Conservation (phyloP, 2,329 filamentous ascomycete species). For the Exophiala mesophila region DNA sequence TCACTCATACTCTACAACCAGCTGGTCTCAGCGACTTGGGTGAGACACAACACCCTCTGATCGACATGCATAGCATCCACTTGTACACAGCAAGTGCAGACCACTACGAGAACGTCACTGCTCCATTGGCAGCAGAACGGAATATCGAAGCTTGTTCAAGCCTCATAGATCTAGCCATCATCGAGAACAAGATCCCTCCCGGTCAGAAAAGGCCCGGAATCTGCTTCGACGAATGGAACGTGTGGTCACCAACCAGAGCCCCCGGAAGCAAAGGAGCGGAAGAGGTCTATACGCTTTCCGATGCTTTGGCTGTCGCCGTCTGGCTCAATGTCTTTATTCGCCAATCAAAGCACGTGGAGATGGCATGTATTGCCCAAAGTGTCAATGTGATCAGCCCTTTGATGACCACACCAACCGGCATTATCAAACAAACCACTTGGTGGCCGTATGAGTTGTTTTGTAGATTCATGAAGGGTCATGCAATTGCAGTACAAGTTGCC, state of each 20-base stretch:
- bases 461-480: conserved; percentile 68
- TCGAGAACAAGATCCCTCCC: conserved; percentile 52
- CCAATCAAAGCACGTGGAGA: conserved; percentile 65
- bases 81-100: conserved; percentile 62
- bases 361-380: conserved; percentile 73
- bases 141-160: conserved; percentile 65
- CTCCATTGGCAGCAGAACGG: conserved; percentile 65
- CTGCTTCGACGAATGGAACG: conserved; percentile 83
- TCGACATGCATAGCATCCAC: conserved; percentile 79
- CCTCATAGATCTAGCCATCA: conserved; percentile 69
- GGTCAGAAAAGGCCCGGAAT: conserved; percentile 62
- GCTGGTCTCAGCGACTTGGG: conserved; percentile 40
- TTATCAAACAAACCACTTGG: conserved; percentile 69
- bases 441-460: conserved; percentile 68
- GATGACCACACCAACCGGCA: conserved; percentile 62
- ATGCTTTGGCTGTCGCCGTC: conserved; percentile 67
- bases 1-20: conserved; percentile 61
- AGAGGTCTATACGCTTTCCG: conserved; percentile 68
- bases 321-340: conserved; percentile 74
- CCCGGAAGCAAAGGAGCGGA: conserved; percentile 68
- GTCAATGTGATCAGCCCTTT: conserved; percentile 75
- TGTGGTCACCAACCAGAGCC: conserved; percentile 69
- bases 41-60: conserved; percentile 40
- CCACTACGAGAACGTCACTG: conserved; percentile 53
- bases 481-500: conserved; percentile 61